Evolutionary conservation across 2,329 filamentous ascomycete genomes (phyloP).

Genomic region (Colletotrichum destructivum): DNA sequence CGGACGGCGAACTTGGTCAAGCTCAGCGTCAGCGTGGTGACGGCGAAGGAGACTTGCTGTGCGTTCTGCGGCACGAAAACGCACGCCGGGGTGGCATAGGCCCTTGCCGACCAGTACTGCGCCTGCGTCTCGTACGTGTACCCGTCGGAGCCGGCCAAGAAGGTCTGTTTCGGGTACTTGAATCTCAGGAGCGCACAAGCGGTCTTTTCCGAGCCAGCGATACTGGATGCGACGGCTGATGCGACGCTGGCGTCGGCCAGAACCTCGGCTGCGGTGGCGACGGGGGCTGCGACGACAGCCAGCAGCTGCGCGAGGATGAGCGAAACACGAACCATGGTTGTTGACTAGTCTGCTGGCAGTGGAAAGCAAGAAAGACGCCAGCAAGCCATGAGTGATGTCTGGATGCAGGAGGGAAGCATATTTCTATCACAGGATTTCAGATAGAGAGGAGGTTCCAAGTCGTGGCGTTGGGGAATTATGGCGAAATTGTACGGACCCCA

Average conservation of each 20-base stretch:
- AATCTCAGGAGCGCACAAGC: conserved; percentile 18
- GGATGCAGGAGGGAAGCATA: conserved; percentile 2
- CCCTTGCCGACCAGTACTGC: conserved; percentile 33
- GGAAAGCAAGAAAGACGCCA: background rate
- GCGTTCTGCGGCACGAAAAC: conserved; percentile 47
- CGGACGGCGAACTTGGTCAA: conserved; percentile 46
- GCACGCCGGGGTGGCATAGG: conserved; percentile 44
- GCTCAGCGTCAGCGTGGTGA: conserved; percentile 45
- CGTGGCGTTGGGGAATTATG: conserved; percentile 8
- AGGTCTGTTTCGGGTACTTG: conserved; percentile 20
- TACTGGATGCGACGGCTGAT: conserved; percentile 1
- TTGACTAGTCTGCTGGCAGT: background rate
- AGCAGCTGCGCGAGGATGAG: background rate
- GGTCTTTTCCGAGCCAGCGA: conserved; percentile 5
- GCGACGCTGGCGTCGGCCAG: background rate
- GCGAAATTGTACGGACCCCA: conserved; percentile 1
- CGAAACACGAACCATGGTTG: conserved; percentile 17
- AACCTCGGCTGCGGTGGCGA: background rate
- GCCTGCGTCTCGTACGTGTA: conserved; percentile 33
- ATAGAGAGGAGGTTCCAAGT: background rate
- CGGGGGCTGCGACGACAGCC: conserved; percentile 16
- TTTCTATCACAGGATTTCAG: background rate
- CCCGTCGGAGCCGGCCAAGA: conserved; percentile 13
- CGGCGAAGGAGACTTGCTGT: conserved; percentile 44
- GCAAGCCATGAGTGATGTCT: background rate